Percentiles rank a stretch among this genome's conserved stretches.
Evolutionary conservation across 306 rosid genomes (phyloP).

Genomic region (Sindora glabra): DNA sequence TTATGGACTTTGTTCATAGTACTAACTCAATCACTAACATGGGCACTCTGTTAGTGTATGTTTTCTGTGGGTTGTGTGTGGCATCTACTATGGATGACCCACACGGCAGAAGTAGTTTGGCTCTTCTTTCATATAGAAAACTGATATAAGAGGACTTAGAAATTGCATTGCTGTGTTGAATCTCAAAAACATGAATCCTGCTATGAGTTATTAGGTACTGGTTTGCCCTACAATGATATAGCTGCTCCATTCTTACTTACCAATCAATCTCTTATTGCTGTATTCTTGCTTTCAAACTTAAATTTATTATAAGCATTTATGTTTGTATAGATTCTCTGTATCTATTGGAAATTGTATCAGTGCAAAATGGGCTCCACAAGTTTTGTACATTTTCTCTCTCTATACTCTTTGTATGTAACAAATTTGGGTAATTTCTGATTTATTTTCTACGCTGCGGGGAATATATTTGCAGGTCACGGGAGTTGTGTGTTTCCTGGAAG

Average conservation of each 20-base stretch:
- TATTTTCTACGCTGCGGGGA: slow-evolving; percentile 30
- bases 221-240: slow-evolving; percentile 23
- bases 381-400: slow-evolving; percentile 6
- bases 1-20: no score
- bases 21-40: no score
- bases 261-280: neutral
- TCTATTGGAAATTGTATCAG: neutral
- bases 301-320: no score
- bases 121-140: no score
- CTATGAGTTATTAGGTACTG: slow-evolving; percentile 40
- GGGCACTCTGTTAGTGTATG: no score
- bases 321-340: no score
- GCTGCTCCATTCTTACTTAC: neutral
- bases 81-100: no score
- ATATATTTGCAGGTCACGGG: slow-evolving; percentile 70
- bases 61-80: no score
- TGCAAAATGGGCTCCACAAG: slow-evolving; percentile 39
- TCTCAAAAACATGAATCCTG: no score
- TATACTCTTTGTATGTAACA: slow-evolving; percentile 4
- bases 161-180: no score
- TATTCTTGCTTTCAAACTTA: slow-evolving; percentile 10
- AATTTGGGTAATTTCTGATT: neutral
- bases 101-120: no score
- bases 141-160: no score
- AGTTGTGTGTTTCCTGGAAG: slow-evolving; percentile 88